Evolutionary conservation across 1,139 yeast genomes (phyloP), one percentile per base, ranked within the genome.

Genomic region (Zygosaccharomyces sapae): DNA sequence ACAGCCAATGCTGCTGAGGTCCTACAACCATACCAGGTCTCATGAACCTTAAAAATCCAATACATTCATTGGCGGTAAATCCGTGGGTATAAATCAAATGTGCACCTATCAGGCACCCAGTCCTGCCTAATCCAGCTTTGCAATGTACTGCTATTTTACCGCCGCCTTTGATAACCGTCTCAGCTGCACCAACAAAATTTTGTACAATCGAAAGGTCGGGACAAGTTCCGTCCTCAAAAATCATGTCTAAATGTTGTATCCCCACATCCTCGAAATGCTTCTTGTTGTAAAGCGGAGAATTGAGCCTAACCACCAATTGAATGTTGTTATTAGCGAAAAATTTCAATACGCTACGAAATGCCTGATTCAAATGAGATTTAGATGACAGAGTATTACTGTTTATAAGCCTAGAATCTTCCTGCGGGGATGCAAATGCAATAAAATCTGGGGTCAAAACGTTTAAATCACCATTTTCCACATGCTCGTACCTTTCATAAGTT

Each of bases 1-100:
- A 94, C 47, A 92, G 74, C 98, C 98, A 92, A 70, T 92, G 98
- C 65, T 92, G 98, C 67, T 92, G 98, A 2, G 98, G 98, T 0
- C 98, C 98, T 33, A 92, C 98, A 12, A 92, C 97, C 98, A 92
- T 92, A 29, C 98, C 98, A 0, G 98, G 98, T 56, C 98, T 79
- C 55, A 92, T 76, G 79, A 92, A 86, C 66, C 98, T 78, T 94
- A 92, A 86, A 63, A 89, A 92, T 1, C 92, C 96, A 59, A 92
- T 92, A 67, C 96, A 94, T 68, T 92, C 98, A 62, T 81, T 86
- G 5, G 98, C 98, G 4, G 97, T 92, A 65, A 92, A 92, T 0
- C 97, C 97, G 66, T 92, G 94, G 2, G 96, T 88, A 65, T 92
- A 92, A 44, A 92, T 92, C 54, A 92, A 74, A 68, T 92, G 96